A percentile compares a stretch with the other conserved stretches of the same genome.
phyloP scores from a whole-genome alignment of 1,139 yeast genomes.

The Zygosaccharomyces pseudobailii region DNA sequence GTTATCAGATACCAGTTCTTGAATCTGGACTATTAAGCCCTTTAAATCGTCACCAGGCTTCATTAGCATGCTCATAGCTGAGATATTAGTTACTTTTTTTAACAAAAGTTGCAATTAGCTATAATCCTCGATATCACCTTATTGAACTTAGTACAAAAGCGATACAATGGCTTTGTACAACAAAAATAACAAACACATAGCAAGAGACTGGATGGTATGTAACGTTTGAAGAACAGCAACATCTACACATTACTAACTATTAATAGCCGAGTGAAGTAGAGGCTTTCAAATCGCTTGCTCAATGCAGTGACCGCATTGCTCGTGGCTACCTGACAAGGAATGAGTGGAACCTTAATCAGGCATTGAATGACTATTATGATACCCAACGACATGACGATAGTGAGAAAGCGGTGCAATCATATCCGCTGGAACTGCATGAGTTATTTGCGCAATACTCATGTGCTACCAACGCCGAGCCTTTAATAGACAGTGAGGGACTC shows the following conservation, averaged over 20 bases:
- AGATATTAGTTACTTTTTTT: too few relatives aligned
- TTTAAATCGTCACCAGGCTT: slow-evolving; percentile 3
- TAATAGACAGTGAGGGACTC: slow-evolving; percentile 72
- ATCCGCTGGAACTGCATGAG: slow-evolving; percentile 19
- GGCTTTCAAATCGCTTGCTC: slow-evolving; percentile 18
- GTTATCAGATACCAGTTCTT: slow-evolving; percentile 3
- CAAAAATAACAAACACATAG: background rate
- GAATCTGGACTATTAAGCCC: slow-evolving; percentile 1
- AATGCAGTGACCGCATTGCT: slow-evolving; percentile 21
- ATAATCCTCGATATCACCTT: background rate
- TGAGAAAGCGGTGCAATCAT: slow-evolving; percentile 2
- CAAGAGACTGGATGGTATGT: background rate
- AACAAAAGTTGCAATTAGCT: too few relatives aligned
- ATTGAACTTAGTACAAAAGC: background rate
- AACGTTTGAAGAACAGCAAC: background rate
- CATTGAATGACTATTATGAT: slow-evolving; percentile 32
- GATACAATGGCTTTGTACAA: background rate
- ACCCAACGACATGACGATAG: slow-evolving; percentile 11
- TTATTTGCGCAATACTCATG: slow-evolving; percentile 32
- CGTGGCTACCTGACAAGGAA: slow-evolving; percentile 23
- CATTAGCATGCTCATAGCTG: background rate
- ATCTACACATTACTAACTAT: background rate
- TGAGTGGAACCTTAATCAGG: slow-evolving; percentile 30
- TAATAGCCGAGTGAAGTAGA: background rate
- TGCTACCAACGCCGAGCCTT: slow-evolving; percentile 26